These are phyloP conservation scores for Cichorium intybus DNA, from an alignment of 140 eudicot genomes.

Conservation along the genomic window DNA sequence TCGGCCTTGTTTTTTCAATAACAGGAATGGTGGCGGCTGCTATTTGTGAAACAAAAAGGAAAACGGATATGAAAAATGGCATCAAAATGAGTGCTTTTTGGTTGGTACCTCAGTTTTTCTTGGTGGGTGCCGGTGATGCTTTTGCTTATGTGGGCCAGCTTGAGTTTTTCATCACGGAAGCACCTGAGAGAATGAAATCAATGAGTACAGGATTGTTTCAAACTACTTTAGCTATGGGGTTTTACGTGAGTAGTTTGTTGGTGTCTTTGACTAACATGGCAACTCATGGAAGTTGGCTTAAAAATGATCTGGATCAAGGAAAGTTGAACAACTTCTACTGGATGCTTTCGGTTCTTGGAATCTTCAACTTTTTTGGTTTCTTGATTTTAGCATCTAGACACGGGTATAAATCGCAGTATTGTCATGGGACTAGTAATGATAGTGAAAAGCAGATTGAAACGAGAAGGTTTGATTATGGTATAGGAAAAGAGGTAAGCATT, in stretches of 20 bases:
- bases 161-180: conserved; percentile 84
- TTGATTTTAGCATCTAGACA: conserved; percentile 48
- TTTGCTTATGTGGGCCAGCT: conserved; percentile 82
- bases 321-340: conserved; percentile 62
- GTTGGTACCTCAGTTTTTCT: conserved; percentile 74
- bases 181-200: conserved; percentile 89
- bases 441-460: conserved; percentile 18
- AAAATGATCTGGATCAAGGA: conserved; percentile 48
- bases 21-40: conserved; percentile 67
- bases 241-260: conserved; percentile 63
- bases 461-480: conserved; percentile 3
- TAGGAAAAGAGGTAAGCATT: conserved; percentile 2
- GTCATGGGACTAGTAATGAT: background rate
- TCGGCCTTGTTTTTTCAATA: conserved; percentile 57
- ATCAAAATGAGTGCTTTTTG: conserved; percentile 52
- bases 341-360: conserved; percentile 74
- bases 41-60: conserved; percentile 53
- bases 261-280: conserved; percentile 49
- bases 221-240: conserved; percentile 64
- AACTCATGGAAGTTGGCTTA: conserved; percentile 53
- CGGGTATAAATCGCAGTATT: conserved; percentile 47
- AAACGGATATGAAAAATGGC: conserved; percentile 6
- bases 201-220: conserved; percentile 73
- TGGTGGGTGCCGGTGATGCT: conserved; percentile 80
- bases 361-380: conserved; percentile 45